Base-by-base conservation (phyloP, 2,329 filamentous ascomycete species). In the Ceratocystis lukuohia region DNA sequence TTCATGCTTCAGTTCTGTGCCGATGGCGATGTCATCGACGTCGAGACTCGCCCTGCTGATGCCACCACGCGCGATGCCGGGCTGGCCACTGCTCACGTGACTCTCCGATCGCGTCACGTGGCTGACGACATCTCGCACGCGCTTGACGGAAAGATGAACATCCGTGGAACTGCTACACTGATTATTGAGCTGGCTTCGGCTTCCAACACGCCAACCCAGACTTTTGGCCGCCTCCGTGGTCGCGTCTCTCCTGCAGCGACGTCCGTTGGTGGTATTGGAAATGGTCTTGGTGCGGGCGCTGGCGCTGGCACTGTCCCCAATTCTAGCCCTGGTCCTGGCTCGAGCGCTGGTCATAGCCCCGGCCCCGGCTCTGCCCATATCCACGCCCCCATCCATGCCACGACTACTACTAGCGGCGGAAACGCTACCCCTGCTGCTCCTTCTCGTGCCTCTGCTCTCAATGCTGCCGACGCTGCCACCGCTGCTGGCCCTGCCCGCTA, bases 61-160 rank as follows among this genome's bases (percentile, higher is more conserved):
- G 22, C 33, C 5, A 22, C 50, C 20, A 22, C 64, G 5, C 63
- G 65, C 20, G 66, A 67, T 30, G 41, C 62, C 5, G 66, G 63
- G 1, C 64, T 67, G 37, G 64, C 61, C 46, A 65, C 53, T 20
- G 64, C 66, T 25, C 53, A 48, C 15, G 63, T 68, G 10, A 68
- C 57, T 15, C 37, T 68, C n/a, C 59, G 61, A 15, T 68, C 66
- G 10, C 66, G 66, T n/a, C 57, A 61, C 22, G 63, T 59, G 20
- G 66, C 66, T 30, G 66, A 68, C 10, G 46, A 65, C 10, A 30
- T 68, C n/a, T 33, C 62, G 33, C 64, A 64, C 53, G 65, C 63
- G 33, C 66, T 68, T n/a, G 65, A 68, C 28, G 62, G 62, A 41
- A 68, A 68, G 50, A 65, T 68, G 63, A 68, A 68, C 59, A 68